These are phyloP conservation scores for Raffaelea albimanens DNA, from an alignment of 2,329 filamentous ascomycete genomes.

Conservation along the genomic window DNA sequence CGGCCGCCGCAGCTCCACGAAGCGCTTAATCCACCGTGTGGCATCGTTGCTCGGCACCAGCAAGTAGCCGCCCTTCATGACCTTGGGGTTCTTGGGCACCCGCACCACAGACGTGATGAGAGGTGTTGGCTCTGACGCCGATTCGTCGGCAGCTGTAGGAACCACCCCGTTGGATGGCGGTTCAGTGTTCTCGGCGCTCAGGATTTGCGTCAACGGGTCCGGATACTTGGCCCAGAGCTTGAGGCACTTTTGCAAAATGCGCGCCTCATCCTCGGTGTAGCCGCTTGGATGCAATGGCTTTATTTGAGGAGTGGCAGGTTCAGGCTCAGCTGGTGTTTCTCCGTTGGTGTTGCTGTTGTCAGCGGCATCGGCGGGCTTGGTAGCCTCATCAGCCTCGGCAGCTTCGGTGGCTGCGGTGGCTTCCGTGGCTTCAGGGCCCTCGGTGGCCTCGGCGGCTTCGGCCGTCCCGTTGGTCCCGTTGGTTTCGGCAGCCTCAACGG, in stretches of 20 bases:
- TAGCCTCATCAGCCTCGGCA: neutral
- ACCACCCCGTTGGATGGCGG: constrained; percentile 56
- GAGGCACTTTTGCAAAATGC: constrained; percentile 46
- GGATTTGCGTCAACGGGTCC: constrained; percentile 44
- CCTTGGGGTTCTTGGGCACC: constrained; percentile 68
- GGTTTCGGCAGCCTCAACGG: neutral
- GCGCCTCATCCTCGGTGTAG: constrained; percentile 35
- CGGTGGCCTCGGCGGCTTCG: constrained; percentile 11
- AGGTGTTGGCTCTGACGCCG: constrained; percentile 41
- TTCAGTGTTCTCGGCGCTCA: constrained; percentile 53
- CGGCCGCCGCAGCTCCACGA: constrained; percentile 82
- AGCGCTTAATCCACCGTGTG: constrained; percentile 81
- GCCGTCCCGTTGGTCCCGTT: constrained; percentile 11
- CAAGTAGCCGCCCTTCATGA: constrained; percentile 81
- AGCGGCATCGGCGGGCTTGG: neutral
- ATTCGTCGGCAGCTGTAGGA: constrained; percentile 25
- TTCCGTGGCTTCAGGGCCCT: too few relatives aligned
- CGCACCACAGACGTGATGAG: constrained; percentile 69
- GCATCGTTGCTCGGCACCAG: constrained; percentile 75
- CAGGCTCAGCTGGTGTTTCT: neutral
- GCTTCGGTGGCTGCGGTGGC: too few relatives aligned
- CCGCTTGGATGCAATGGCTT: too few relatives aligned
- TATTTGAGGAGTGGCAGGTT: too few relatives aligned
- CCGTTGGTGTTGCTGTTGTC: neutral
- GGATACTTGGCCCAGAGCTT: constrained; percentile 56